A percentile compares a stretch with the other conserved stretches of the same genome.
These are phyloP conservation scores for Vitis cinerea DNA, from an alignment of 164 flowering plant genomes.

Conservation along the genomic window DNA sequence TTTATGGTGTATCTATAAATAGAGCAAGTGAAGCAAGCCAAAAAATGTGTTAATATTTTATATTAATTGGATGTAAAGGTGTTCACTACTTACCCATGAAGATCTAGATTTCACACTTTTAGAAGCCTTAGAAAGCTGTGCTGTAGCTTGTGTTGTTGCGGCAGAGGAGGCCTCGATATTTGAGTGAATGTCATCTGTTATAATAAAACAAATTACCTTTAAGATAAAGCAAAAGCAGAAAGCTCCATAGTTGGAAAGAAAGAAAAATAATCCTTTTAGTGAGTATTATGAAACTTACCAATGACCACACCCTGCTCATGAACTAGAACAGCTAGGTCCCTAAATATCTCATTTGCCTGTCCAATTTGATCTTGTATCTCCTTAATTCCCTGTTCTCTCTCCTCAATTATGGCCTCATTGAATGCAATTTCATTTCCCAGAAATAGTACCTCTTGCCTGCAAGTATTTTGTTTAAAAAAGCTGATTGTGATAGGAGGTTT, in stretches of 20 bases:
- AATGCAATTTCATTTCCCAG: constrained; percentile 68
- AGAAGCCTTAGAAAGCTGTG: constrained; percentile 58
- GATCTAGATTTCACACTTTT: constrained; percentile 57
- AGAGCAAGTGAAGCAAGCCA: not conserved
- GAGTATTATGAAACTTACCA: constrained; percentile 37
- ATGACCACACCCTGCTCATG: constrained; percentile 68
- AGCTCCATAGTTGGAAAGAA: not conserved
- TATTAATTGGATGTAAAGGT: not conserved
- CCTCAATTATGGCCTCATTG: constrained; percentile 77
- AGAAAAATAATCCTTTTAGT: not conserved
- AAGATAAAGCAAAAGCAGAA: not conserved
- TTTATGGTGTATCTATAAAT: too few species aligned
- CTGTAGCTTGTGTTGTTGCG: constrained; percentile 55
- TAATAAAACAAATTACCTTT: constrained; percentile 2
- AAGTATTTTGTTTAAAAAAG: constrained; percentile 9
- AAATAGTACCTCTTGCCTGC: constrained; percentile 58
- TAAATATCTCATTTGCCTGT: constrained; percentile 47
- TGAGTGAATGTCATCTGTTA: constrained; percentile 65
- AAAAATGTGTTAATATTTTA: too few species aligned
- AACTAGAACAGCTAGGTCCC: constrained; percentile 75
- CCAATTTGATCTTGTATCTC: constrained; percentile 64
- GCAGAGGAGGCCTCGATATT: constrained; percentile 56
- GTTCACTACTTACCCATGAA: constrained; percentile 57
- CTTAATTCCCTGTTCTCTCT: constrained; percentile 67
- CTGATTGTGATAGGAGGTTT: not conserved